Percentiles rank a stretch among this genome's conserved stretches.
phyloP scores from a whole-genome alignment of 1,284 basidiomycete species.

The Butyriboletus regius region DNA sequence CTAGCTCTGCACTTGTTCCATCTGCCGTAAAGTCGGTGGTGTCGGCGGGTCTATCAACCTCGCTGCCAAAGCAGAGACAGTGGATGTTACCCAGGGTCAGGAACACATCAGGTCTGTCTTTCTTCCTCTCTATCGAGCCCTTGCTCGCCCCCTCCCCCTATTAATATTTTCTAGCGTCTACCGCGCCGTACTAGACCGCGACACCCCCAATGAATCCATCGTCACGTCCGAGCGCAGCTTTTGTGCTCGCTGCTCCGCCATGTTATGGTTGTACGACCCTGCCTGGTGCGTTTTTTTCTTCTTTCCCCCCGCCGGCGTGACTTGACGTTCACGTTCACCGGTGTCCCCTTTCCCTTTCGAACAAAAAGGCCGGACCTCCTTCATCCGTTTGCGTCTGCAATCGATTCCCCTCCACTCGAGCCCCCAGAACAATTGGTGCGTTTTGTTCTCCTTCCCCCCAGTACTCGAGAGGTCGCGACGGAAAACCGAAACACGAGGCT shows the following conservation, averaged over 20 bases:
- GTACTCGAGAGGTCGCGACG: not conserved
- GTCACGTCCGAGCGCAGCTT: slow-evolving; percentile 52
- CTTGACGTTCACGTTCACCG: not conserved
- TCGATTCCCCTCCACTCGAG: slow-evolving; percentile 47
- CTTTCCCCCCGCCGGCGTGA: not conserved
- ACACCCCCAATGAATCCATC: slow-evolving; percentile 40
- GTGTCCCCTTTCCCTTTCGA: not conserved
- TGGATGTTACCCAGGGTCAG: slow-evolving; percentile 44
- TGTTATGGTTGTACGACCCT: slow-evolving; percentile 55
- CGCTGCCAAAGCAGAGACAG: slow-evolving; percentile 42
- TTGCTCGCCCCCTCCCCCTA: not conserved
- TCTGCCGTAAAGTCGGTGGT: slow-evolving; percentile 59
- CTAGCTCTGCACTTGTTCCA: slow-evolving; percentile 54
- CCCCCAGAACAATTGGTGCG: slow-evolving; percentile 44
- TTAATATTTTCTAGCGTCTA: slow-evolving; percentile 38
- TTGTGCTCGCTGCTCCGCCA: slow-evolving; percentile 51
- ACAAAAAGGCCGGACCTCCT: slow-evolving; percentile 49
- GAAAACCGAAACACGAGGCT: not conserved
- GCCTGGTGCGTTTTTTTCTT: slow-evolving; percentile 36
- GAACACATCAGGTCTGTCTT: slow-evolving; percentile 43
- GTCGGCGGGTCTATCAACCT: slow-evolving; percentile 55
- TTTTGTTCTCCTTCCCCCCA: not conserved
- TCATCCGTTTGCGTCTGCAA: slow-evolving; percentile 57
- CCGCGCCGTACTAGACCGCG: slow-evolving; percentile 49
- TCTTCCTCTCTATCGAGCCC: too few relatives aligned